phyloP scores from a whole-genome alignment of 495 filamentous ascomycete species.

The Penicillium arizonense region DNA sequence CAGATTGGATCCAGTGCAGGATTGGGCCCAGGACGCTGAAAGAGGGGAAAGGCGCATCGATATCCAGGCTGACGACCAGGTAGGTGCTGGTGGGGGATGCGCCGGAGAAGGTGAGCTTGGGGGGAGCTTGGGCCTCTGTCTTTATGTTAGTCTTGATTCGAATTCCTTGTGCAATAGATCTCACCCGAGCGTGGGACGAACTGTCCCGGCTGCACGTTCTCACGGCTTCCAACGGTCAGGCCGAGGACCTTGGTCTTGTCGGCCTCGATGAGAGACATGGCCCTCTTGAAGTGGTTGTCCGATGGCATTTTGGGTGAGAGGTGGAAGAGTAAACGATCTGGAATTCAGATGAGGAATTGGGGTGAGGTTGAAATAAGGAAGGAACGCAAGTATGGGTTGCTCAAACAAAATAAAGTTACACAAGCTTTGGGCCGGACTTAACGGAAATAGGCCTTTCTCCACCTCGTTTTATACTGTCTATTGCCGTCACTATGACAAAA shows the following conservation, averaged over 20 bases:
- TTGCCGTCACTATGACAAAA: no score
- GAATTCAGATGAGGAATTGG: background rate
- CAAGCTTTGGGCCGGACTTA: constrained; percentile 4
- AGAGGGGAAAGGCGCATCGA: constrained; percentile 53
- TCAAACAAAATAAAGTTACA: constrained; percentile 1
- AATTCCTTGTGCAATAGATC: background rate
- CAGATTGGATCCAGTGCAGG: constrained; percentile 52
- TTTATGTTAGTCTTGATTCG: background rate
- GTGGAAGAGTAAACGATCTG: background rate
- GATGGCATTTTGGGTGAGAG: constrained; percentile 27
- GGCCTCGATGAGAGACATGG: constrained; percentile 31
- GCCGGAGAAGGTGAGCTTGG: constrained; percentile 24
- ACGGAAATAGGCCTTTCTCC: background rate
- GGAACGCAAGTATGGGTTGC: background rate
- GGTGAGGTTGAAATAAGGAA: background rate
- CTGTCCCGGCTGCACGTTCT: constrained; percentile 28
- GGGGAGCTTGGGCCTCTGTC: constrained; percentile 32
- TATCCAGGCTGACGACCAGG: constrained; percentile 47
- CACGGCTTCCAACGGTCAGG: constrained; percentile 23
- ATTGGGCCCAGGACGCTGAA: constrained; percentile 39
- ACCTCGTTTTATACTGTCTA: background rate
- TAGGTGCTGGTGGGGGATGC: constrained; percentile 33
- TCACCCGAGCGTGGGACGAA: constrained; percentile 30
- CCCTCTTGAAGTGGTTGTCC: constrained; percentile 25
- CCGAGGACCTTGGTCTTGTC: constrained; percentile 33